These are phyloP conservation scores for Candida odintsovae DNA, from an alignment of 805 yeast genomes.

Conservation along the genomic window DNA sequence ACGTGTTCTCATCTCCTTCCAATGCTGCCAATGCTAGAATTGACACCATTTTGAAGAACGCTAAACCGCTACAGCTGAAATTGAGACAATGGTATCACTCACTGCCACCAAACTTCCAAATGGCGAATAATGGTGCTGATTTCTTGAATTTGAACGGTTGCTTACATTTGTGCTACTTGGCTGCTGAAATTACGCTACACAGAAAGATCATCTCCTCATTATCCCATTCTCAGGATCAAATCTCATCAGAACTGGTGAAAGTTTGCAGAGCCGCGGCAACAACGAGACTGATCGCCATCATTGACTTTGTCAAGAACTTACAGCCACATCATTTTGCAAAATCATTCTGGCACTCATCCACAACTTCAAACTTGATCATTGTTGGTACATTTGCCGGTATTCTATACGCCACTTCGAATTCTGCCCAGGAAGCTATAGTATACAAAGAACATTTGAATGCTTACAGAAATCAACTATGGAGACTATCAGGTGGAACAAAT, in stretches of 20 bases:
- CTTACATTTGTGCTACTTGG: conserved; percentile 79
- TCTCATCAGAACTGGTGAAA: conserved; percentile 47
- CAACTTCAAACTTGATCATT: conserved; percentile 70
- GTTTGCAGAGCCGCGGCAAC: conserved; percentile 85
- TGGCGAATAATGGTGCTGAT: conserved; percentile 51
- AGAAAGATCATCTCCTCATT: conserved; percentile 56
- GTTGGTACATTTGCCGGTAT: conserved; percentile 88
- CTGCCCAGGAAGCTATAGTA: conserved; percentile 55
- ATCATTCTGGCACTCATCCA: conserved; percentile 85
- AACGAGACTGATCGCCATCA: conserved; percentile 74
- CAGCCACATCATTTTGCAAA: conserved; percentile 69
- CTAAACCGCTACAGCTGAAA: conserved; percentile 75
- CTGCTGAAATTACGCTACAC: conserved; percentile 83
- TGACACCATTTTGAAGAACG: conserved; percentile 63
- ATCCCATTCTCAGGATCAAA: conserved; percentile 27
- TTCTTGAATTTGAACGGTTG: conserved; percentile 71
- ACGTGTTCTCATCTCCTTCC: conserved; percentile 32
- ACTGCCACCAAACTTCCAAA: conserved; percentile 57
- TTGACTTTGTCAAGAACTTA: conserved; percentile 69
- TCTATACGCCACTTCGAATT: conserved; percentile 59
- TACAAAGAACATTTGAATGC: conserved; percentile 67
- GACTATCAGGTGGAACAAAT: conserved; percentile 44
- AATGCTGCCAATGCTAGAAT: conserved; percentile 45
- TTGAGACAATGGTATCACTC: conserved; percentile 75
- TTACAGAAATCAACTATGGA: conserved; percentile 71